These are phyloP conservation scores for Skeletonema costatum DNA, from an alignment of 108 stramenopile genomes.

Conservation along the genomic window DNA sequence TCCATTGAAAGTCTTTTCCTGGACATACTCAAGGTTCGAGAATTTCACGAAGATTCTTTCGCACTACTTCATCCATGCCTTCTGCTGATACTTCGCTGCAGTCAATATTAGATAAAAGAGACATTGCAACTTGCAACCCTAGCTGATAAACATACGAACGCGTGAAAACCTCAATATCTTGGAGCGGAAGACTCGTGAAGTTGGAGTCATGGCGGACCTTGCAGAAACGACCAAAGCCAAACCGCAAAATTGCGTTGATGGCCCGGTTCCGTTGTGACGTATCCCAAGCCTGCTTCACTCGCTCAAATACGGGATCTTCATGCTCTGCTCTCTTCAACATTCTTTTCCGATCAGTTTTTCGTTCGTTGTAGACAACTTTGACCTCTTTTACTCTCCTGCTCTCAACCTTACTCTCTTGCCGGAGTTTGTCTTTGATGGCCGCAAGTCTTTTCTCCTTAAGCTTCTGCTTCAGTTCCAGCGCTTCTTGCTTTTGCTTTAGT, in stretches of 20 bases:
- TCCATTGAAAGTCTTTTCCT: slow-evolving; percentile 62
- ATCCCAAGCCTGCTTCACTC: slow-evolving; percentile 89
- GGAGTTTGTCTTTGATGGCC: slow-evolving; percentile 20
- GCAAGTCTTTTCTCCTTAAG: slow-evolving; percentile 27
- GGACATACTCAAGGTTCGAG: slow-evolving; percentile 40
- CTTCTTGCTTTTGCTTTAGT: slow-evolving; percentile 38
- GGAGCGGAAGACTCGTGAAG: slow-evolving; percentile 78
- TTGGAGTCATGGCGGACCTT: slow-evolving; percentile 79
- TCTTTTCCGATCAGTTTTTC: slow-evolving; percentile 61
- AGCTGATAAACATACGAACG: slow-evolving; percentile 77
- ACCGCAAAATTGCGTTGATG: slow-evolving; percentile 66
- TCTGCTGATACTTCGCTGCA: slow-evolving; percentile 27
- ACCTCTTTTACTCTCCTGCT: slow-evolving; percentile 40
- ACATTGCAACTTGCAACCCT: slow-evolving; percentile 70
- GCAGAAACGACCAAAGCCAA: slow-evolving; percentile 83
- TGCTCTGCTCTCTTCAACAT: slow-evolving; percentile 65
- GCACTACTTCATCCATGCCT: slow-evolving; percentile 23
- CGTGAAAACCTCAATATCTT: slow-evolving; percentile 78
- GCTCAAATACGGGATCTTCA: slow-evolving; percentile 74
- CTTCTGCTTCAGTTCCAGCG: slow-evolving; percentile 16
- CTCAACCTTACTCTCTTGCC: slow-evolving; percentile 34
- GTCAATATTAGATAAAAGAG: slow-evolving; percentile 49
- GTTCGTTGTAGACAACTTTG: slow-evolving; percentile 51
- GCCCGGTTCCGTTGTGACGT: slow-evolving; percentile 70
- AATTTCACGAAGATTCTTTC: slow-evolving; percentile 45